Percentiles rank a stretch among this genome's conserved stretches.
Evolutionary conservation across 208 protist species (phyloP).

Genomic region (Trypanosoma boissoni): DNA sequence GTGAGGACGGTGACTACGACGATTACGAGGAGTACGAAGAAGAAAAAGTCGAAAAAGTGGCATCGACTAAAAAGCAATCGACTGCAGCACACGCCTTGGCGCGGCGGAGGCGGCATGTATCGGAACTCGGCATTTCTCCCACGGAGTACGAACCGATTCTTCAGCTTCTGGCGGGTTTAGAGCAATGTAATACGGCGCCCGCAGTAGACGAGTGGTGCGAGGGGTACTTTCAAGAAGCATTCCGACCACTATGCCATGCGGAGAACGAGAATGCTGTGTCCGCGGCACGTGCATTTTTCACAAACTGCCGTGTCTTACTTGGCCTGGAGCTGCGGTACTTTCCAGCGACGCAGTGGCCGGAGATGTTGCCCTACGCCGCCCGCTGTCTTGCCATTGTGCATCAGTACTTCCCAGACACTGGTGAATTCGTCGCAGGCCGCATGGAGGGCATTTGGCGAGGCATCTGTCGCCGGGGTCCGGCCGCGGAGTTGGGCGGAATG

Average conservation of each 20-base stretch:
- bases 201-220: constrained; percentile 22
- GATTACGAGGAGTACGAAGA: constrained; percentile 4
- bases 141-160: constrained; percentile 17
- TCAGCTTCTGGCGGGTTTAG: constrained; percentile 16
- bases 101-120: constrained; percentile 13
- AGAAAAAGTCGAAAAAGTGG: neutral
- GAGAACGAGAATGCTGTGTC: constrained; percentile 5
- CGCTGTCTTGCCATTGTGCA: constrained; percentile 18
- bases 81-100: constrained; percentile 1
- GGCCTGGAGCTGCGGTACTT: constrained; percentile 16
- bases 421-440: constrained; percentile 1
- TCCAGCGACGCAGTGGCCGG: neutral
- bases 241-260: constrained; percentile 3
- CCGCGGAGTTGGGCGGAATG: neutral
- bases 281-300: constrained; percentile 21
- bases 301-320: constrained; percentile 25
- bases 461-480: neutral
- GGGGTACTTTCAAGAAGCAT: constrained; percentile 17
- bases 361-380: constrained; percentile 10
- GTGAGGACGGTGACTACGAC: neutral
- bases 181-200: constrained; percentile 2
- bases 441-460: constrained; percentile 16
- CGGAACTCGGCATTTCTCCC: no score
- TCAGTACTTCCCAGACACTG: constrained; percentile 24
- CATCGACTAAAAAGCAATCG: neutral